Evolutionary conservation across 805 yeast species (phyloP).

Genomic region (Ogataea saltuana): DNA sequence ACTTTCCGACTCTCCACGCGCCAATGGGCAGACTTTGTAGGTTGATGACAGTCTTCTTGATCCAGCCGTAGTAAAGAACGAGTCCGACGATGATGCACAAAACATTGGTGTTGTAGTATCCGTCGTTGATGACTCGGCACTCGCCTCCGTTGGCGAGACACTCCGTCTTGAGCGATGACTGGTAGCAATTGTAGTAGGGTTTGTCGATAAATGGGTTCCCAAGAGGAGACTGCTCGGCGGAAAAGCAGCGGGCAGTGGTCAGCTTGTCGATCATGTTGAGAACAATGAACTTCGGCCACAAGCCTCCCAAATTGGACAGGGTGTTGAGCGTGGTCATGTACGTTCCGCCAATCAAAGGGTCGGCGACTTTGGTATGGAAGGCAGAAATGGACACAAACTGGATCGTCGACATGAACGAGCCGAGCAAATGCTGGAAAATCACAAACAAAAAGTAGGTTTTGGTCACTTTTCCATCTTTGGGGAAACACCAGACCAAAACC

Average conservation of each 20-base stretch:
- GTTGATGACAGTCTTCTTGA: conserved; percentile 57
- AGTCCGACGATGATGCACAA: conserved; percentile 72
- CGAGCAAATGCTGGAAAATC: conserved; percentile 77
- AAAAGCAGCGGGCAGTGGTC: conserved; percentile 63
- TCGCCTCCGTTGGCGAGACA: conserved; percentile 59
- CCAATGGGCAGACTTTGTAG: conserved; percentile 72
- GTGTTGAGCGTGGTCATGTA: conserved; percentile 97
- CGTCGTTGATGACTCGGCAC: conserved; percentile 63
- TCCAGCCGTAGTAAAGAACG: conserved; percentile 61
- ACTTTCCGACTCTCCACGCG: conserved; percentile 66
- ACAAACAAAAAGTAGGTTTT: conserved; percentile 64
- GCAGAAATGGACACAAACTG: conserved; percentile 95
- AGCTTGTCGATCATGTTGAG: conserved; percentile 77
- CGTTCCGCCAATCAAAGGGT: conserved; percentile 95
- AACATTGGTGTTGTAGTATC: conserved; percentile 77
- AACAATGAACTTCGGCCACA: conserved; percentile 91
- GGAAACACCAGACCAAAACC: conserved; percentile 69
- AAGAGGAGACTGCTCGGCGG: conserved; percentile 14
- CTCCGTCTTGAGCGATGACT: conserved; percentile 39
- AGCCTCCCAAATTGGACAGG: conserved; percentile 90
- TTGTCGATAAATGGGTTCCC: conserved; percentile 29
- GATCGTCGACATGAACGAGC: conserved; percentile 91
- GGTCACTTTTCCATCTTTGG: conserved; percentile 50
- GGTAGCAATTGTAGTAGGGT: conserved; percentile 34
- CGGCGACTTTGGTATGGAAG: conserved; percentile 93